Conservation (phyloP, 805 yeast species). For the Saccharomycopsis sp. region DNA sequence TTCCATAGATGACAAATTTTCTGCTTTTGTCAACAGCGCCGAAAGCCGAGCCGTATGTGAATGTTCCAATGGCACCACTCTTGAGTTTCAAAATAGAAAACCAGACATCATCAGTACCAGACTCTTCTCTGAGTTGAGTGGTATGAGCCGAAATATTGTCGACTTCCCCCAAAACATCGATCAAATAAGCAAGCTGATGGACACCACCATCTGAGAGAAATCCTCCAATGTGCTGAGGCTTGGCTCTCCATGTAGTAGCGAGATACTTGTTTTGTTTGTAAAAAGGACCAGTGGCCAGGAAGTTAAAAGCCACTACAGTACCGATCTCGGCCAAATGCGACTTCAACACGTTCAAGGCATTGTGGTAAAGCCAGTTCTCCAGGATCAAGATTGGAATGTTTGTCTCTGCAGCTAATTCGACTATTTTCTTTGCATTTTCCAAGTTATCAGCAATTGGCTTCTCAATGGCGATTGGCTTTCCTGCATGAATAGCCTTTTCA, state of each 20-base stretch:
- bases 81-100: slow-evolving; percentile 60
- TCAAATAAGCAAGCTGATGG: slow-evolving; percentile 83
- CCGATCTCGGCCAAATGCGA: slow-evolving; percentile 68
- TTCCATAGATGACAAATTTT: slow-evolving; percentile 67
- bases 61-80: slow-evolving; percentile 69
- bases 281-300: slow-evolving; percentile 70
- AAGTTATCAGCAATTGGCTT: slow-evolving; percentile 89
- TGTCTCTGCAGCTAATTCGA: slow-evolving; percentile 52
- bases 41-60: slow-evolving; percentile 79
- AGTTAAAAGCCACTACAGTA: slow-evolving; percentile 57
- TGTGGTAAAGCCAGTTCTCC: slow-evolving; percentile 80
- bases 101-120: slow-evolving; percentile 79
- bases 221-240: slow-evolving; percentile 92
- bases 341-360: slow-evolving; percentile 48
- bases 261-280: slow-evolving; percentile 52
- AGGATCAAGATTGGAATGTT: slow-evolving; percentile 67
- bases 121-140: slow-evolving; percentile 63
- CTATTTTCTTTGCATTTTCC: slow-evolving; percentile 75
- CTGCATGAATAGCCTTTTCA: slow-evolving; percentile 59
- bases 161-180: slow-evolving; percentile 73
- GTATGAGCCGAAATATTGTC: slow-evolving; percentile 69
- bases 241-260: slow-evolving; percentile 76
- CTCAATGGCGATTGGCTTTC: slow-evolving; percentile 77
- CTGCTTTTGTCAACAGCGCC: slow-evolving; percentile 73
- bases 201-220: slow-evolving; percentile 94